Conservation (phyloP, 306 rosid species). For the Potentilla sterilis region DNA sequence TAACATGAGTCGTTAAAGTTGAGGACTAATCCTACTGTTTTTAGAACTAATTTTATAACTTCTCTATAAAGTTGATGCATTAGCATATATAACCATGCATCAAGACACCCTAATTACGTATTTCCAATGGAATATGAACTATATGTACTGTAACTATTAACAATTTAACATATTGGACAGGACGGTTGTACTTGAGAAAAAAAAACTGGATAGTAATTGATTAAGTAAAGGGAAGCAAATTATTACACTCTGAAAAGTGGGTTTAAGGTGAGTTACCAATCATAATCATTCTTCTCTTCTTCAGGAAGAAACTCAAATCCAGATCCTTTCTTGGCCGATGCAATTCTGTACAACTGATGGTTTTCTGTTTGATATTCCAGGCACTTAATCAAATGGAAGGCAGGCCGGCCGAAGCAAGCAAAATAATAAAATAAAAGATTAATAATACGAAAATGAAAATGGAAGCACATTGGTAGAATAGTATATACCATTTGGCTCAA, state of each 20-base stretch:
- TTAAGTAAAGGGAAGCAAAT: too few species aligned
- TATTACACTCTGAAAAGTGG: neutral
- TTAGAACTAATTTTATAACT: too few species aligned
- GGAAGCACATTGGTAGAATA: neutral
- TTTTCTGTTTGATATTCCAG: constrained; percentile 41
- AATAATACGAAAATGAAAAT: neutral
- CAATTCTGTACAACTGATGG: constrained; percentile 48
- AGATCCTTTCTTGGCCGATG: constrained; percentile 55
- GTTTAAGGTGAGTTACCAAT: constrained; percentile 47
- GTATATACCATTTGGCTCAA: constrained; percentile 25
- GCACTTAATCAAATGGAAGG: neutral
- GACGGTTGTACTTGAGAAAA: too few species aligned
- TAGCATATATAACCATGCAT: too few species aligned
- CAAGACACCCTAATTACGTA: too few species aligned
- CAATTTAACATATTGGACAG: too few species aligned
- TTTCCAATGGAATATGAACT: too few species aligned
- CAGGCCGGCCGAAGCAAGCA: neutral
- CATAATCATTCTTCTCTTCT: constrained; percentile 58
- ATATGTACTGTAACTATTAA: too few species aligned
- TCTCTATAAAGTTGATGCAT: too few species aligned
- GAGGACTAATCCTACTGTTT: too few species aligned
- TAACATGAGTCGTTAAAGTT: too few species aligned
- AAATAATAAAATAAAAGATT: neutral
- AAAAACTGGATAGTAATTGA: too few species aligned
- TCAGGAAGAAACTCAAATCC: constrained; percentile 46